Base-by-base conservation (phyloP, 2,329 filamentous ascomycete species). In the Pseudonectria foliicola region DNA sequence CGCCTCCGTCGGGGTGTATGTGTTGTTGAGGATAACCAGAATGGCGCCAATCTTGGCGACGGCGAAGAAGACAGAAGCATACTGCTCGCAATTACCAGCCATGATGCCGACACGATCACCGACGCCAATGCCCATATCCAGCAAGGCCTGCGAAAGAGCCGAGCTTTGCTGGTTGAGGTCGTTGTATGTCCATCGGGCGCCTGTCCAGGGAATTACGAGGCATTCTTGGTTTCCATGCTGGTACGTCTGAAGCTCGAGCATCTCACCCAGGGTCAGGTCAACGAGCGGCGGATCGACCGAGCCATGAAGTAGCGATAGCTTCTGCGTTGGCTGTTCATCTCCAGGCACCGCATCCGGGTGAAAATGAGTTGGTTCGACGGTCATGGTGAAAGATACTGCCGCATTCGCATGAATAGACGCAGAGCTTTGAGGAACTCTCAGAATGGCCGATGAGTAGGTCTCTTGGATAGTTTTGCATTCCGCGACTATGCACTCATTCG, bases 61-160 rank as follows among this genome's bases (percentile, higher is more conserved):
- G 4, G 80, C 82, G 46, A 87, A 86, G 66, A 86, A 85, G 12
- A 86, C 71, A 3, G 81, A 71, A 21, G 83, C 61, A 77, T 90
- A 90, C 75, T 94, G 70, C 73, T 93, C 63, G 69, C 88, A 66
- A 74, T 94, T 63, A 65, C 88, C 50, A 60, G 82, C 82, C 78
- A 87, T 85, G 45, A 89, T 80, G 21, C 77, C 83, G 18, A 88
- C 70, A 11, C 82, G 70, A 55, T 87, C 83, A 25, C 82, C 82
- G 21, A 75, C 72, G 26, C 73, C 66, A 33, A 87, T 75, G 3
- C 81, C 81, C 58, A 79, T 72, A 14, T 75, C 73, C 28, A 85
- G 60, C 39, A 89, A 60, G 10, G 82, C 82, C 33, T 75, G 77
- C 6, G 80, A 78, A 29, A 84, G 59, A 35, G 70, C 64, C 29